These are phyloP conservation scores for Plasmodium blacklocki DNA, from an alignment of 169 alveolate genomes.

Conservation along the genomic window DNA sequence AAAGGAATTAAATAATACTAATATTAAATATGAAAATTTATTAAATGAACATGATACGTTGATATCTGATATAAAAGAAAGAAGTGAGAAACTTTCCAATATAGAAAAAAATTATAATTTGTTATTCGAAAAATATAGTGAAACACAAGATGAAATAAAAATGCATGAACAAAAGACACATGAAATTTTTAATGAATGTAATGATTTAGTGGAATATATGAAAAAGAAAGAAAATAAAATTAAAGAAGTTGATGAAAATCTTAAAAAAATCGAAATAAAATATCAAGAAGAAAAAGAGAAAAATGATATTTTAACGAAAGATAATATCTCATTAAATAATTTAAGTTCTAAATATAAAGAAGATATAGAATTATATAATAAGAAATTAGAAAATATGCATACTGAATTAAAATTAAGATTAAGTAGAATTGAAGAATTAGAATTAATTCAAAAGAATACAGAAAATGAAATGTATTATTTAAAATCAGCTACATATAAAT, in stretches of 20 bases:
- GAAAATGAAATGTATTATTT: constrained; percentile 73
- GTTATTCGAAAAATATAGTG: constrained; percentile 64
- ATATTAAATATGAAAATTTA: constrained; percentile 56
- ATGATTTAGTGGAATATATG: constrained; percentile 76
- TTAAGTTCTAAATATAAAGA: constrained; percentile 63
- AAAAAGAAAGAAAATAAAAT: constrained; percentile 72
- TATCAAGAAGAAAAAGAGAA: constrained; percentile 75
- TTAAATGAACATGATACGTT: constrained; percentile 71
- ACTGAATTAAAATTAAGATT: constrained; percentile 68
- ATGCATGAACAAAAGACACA: constrained; percentile 75
- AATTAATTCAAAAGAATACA: constrained; percentile 61
- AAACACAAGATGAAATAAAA: constrained; percentile 76
- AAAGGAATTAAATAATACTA: constrained; percentile 54
- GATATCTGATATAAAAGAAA: constrained; percentile 67
- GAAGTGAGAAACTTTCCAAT: constrained; percentile 56
- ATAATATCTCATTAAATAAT: constrained; percentile 60
- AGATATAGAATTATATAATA: constrained; percentile 71
- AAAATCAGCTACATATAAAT: constrained; percentile 71
- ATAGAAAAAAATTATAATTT: constrained; percentile 72
- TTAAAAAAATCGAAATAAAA: constrained; percentile 75
- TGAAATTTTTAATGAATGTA: constrained; percentile 75
- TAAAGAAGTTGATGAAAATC: constrained; percentile 73
- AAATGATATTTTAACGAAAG: constrained; percentile 74
- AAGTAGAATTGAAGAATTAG: constrained; percentile 70
- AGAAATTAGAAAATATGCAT: constrained; percentile 59